Evolutionary conservation across 2,329 filamentous ascomycete species (phyloP).

Genomic region (Fusarium staphyleae): DNA sequence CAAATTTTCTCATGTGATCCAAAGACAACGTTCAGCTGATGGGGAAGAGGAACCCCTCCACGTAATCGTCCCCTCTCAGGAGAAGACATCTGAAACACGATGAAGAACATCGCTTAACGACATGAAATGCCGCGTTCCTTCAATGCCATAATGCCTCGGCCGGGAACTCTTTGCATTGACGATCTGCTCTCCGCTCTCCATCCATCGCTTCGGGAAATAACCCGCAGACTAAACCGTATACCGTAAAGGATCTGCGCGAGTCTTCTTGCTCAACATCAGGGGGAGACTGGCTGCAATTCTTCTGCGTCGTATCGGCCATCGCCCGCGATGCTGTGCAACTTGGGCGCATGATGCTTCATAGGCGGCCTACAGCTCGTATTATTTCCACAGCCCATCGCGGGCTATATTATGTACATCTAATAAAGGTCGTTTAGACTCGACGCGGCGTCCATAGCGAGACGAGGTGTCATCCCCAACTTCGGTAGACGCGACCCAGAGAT

Average conservation of each 20-base stretch:
- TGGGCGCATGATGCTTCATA: neutral
- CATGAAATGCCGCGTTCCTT: conserved; percentile 5
- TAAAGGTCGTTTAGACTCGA: neutral
- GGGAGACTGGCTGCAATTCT: conserved; percentile 5
- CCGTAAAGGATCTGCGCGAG: conserved; percentile 23
- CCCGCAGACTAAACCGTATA: conserved; percentile 13
- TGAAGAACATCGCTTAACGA: neutral
- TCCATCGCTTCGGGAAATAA: conserved; percentile 8
- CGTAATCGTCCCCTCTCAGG: too few relatives aligned
- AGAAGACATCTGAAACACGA: neutral
- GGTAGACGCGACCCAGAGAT: conserved; percentile 13
- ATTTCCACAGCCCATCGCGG: neutral
- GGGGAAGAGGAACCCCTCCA: neutral
- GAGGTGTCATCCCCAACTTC: conserved; percentile 27
- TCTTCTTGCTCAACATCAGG: conserved; percentile 12
- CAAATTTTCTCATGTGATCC: conserved; percentile 1
- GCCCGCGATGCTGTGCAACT: conserved; percentile 29
- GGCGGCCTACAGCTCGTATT: conserved; percentile 27
- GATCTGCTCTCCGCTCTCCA: conserved; percentile 15
- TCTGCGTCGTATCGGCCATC: conserved; percentile 28
- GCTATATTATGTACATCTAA: neutral
- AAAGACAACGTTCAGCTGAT: neutral
- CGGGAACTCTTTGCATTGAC: conserved; percentile 10
- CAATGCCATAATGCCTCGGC: conserved; percentile 28
- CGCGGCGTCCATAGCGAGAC: conserved; percentile 12